Conservation (phyloP, 805 yeast species). For the Teunomyces cretensis region DNA sequence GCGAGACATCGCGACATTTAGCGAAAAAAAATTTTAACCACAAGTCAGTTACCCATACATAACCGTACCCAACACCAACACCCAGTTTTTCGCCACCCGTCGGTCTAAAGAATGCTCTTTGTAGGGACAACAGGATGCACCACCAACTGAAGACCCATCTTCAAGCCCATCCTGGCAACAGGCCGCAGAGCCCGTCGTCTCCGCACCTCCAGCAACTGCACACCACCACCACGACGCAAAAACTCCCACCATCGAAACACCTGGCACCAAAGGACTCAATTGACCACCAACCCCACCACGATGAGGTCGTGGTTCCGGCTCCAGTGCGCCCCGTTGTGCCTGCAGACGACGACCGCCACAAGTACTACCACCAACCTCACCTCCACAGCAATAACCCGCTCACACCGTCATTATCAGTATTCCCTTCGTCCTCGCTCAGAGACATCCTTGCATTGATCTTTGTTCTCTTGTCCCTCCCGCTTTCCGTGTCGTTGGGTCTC, state of each 20-base stretch:
- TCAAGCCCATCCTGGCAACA: neutral
- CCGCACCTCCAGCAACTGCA: neutral
- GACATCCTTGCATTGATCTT: constrained; percentile 14
- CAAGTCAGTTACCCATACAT: neutral
- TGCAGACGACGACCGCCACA: constrained; percentile 2
- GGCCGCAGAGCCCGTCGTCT: neutral
- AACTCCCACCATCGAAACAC: neutral
- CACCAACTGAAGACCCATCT: constrained; percentile 3
- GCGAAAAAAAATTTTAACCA: constrained; percentile 2
- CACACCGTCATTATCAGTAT: constrained; percentile 7
- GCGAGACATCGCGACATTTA: constrained; percentile 2
- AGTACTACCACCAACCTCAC: constrained; percentile 9
- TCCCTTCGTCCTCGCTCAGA: constrained; percentile 11
- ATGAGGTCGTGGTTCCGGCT: neutral
- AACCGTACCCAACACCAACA: neutral
- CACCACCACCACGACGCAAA: neutral
- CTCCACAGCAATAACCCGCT: constrained; percentile 8
- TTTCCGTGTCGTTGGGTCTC: constrained; percentile 9
- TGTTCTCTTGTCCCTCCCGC: constrained; percentile 14
- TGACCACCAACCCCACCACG: neutral
- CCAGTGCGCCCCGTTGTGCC: neutral
- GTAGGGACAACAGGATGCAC: constrained; percentile 4
- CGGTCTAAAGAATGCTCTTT: constrained; percentile 2
- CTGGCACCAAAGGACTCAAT: neutral
- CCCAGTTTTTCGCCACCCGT: neutral